Conservation (phyloP, 1,139 yeast genomes). For the Blastobotrys ciferrii region DNA sequence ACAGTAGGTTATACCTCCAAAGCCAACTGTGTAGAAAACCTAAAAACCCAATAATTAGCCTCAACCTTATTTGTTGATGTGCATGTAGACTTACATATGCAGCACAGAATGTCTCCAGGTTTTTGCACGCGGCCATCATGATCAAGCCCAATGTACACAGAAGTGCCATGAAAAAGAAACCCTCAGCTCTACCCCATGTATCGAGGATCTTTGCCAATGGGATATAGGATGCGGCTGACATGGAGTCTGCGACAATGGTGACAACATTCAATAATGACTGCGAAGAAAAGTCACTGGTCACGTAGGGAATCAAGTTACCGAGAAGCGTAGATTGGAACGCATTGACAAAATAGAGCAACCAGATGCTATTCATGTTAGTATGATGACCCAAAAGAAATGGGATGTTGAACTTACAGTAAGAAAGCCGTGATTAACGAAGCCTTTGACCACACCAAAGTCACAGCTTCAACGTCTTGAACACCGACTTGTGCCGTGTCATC, state of each 20-base stretch:
- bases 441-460: slow-evolving; percentile 17
- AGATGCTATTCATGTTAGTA: slow-evolving; percentile 16
- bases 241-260: slow-evolving; percentile 37
- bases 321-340: slow-evolving; percentile 11
- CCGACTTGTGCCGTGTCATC: slow-evolving; percentile 10
- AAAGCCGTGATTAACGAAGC: slow-evolving; percentile 21
- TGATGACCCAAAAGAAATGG: neutral
- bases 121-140: slow-evolving; percentile 33
- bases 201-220: slow-evolving; percentile 41
- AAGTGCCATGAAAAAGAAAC: slow-evolving; percentile 28
- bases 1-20: slow-evolving; percentile 28
- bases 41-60: slow-evolving; percentile 30
- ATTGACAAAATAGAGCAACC: slow-evolving; percentile 15
- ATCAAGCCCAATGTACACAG: slow-evolving; percentile 32
- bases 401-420: slow-evolving; percentile 8
- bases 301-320: slow-evolving; percentile 12
- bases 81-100: slow-evolving; percentile 37
- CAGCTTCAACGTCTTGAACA: slow-evolving; percentile 17
- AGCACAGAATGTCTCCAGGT: slow-evolving; percentile 21
- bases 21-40: slow-evolving; percentile 32
- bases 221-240: slow-evolving; percentile 29
- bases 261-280: slow-evolving; percentile 26
- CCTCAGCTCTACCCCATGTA: slow-evolving; percentile 38
- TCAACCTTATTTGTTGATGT: slow-evolving; percentile 29
- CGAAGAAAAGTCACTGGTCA: slow-evolving; percentile 12